Evolutionary conservation across 2,329 filamentous ascomycete species (phyloP).

Genomic region (Neopestalotiopsis sp.): DNA sequence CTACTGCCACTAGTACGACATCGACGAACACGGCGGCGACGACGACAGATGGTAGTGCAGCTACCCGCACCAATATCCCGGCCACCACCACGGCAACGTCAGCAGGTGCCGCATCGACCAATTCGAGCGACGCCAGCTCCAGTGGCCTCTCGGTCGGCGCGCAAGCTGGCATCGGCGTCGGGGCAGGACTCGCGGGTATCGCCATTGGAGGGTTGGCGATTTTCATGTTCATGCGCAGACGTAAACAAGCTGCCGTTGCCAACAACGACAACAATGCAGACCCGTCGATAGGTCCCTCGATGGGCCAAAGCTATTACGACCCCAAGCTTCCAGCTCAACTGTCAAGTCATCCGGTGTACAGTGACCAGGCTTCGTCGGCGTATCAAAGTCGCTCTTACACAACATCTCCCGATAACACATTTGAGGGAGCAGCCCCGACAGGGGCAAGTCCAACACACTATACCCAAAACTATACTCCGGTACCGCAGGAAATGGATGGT

Average conservation of each 20-base stretch:
- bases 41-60: not conserved
- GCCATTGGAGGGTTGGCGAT: not conserved
- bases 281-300: not conserved
- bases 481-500: not conserved
- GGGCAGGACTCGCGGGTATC: conserved; percentile 18
- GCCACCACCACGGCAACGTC: conserved; percentile 3
- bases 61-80: not conserved
- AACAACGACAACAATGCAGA: not conserved
- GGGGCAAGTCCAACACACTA: not conserved
- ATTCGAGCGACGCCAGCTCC: not conserved
- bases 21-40: not conserved
- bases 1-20: not conserved
- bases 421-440: not conserved
- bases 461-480: not conserved
- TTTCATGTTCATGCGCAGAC: not conserved
- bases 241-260: not conserved
- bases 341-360: not conserved
- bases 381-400: too few species aligned
- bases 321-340: not conserved
- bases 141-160: conserved; percentile 13
- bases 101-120: not conserved
- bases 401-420: not conserved
- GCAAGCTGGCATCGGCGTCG: conserved; percentile 21
- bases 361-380: not conserved
- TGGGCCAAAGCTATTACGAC: not conserved